Evolutionary conservation across 306 rosid genomes (phyloP).

Genomic region (Vigna angularis): DNA sequence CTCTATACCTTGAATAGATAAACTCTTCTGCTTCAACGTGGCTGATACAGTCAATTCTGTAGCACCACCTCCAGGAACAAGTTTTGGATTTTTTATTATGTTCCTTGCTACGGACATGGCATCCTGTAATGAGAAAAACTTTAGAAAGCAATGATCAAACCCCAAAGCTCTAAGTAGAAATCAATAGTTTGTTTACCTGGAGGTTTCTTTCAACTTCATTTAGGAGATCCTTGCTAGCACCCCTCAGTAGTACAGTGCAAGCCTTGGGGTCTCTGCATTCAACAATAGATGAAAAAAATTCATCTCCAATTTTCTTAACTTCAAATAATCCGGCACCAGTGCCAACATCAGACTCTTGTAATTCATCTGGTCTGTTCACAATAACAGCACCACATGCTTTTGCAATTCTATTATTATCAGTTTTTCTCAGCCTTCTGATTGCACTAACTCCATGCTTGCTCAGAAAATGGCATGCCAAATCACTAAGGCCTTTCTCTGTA

Average conservation of each 20-base stretch:
- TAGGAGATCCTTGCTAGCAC: constrained; percentile 91
- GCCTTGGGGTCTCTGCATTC: constrained; percentile 97
- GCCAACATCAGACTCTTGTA: constrained; percentile 93
- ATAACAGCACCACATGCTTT: constrained; percentile 96
- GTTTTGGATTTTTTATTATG: constrained; percentile 87
- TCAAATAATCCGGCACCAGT: constrained; percentile 95
- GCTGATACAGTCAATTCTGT: constrained; percentile 96
- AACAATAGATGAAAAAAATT: constrained; percentile 77
- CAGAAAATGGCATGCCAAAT: constrained; percentile 91
- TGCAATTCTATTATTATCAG: constrained; percentile 91
- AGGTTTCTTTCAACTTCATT: constrained; percentile 94
- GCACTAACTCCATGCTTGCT: constrained; percentile 90
- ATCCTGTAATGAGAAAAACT: constrained; percentile 59
- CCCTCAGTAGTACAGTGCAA: constrained; percentile 85
- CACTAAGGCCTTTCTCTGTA: constrained; percentile 97
- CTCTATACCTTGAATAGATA: constrained; percentile 93
- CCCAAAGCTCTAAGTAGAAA: constrained; percentile 7
- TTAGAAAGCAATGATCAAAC: constrained; percentile 43
- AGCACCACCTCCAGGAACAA: constrained; percentile 97
- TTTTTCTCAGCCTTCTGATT: constrained; percentile 90
- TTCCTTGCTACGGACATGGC: constrained; percentile 95
- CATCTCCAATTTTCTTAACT: constrained; percentile 95
- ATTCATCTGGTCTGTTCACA: constrained; percentile 92
- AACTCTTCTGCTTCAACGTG: constrained; percentile 90
- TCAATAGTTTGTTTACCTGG: constrained; percentile 62